Conservation (phyloP, 805 yeast species). For the Sugiyamaella americana region DNA sequence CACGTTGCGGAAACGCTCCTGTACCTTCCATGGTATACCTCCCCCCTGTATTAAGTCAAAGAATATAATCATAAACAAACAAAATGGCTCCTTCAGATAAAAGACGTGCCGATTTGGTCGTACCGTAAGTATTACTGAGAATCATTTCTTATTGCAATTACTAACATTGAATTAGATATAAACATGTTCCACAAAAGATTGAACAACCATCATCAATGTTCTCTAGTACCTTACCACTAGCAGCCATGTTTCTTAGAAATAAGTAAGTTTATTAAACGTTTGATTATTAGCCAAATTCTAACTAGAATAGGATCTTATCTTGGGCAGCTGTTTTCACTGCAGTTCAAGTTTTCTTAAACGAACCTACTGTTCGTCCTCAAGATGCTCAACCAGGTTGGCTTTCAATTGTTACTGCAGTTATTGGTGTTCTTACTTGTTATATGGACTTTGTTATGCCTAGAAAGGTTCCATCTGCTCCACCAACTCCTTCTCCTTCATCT, state of each 20-base stretch:
- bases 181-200: slow-evolving; percentile 17
- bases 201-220: slow-evolving; percentile 20
- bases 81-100: slow-evolving; percentile 21
- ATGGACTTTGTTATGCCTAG: slow-evolving; percentile 32
- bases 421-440: slow-evolving; percentile 31
- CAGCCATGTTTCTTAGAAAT: slow-evolving; percentile 35
- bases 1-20: neutral
- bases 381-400: slow-evolving; percentile 28
- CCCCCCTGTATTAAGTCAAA: neutral
- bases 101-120: slow-evolving; percentile 28
- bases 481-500: slow-evolving; percentile 7
- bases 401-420: slow-evolving; percentile 25
- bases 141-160: too few species aligned
- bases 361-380: slow-evolving; percentile 22
- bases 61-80: neutral
- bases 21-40: slow-evolving; percentile 3
- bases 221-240: slow-evolving; percentile 32
- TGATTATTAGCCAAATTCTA: neutral
- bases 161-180: slow-evolving; percentile 12
- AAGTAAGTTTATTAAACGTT: slow-evolving; percentile 17
- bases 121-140: slow-evolving; percentile 26
- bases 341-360: slow-evolving; percentile 30
- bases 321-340: slow-evolving; percentile 35
- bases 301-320: slow-evolving; percentile 23
- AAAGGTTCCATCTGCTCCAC: slow-evolving; percentile 8